Evolutionary conservation across 2,329 filamentous ascomycete species (phyloP).

Genomic region (Neopestalotiopsis rosae): DNA sequence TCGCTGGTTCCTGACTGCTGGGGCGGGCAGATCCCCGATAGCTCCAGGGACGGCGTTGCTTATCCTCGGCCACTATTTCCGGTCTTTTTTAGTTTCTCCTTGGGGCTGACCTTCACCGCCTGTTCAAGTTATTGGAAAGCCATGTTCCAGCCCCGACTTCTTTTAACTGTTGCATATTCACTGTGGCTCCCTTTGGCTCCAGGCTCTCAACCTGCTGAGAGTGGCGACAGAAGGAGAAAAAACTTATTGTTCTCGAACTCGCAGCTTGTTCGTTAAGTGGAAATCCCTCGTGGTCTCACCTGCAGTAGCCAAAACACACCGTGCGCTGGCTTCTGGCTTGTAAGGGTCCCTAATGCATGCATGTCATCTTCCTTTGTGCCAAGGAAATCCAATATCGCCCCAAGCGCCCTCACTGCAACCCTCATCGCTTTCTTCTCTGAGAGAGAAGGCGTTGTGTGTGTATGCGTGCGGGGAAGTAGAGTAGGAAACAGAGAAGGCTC

Average conservation of each 20-base stretch:
- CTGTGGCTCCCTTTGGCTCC: too few relatives aligned
- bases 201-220: neutral
- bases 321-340: neutral
- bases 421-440: neutral
- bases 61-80: slow-evolving; percentile 1
- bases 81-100: neutral
- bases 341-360: neutral
- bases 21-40: neutral
- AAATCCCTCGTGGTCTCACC: neutral
- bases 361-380: neutral
- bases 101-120: neutral
- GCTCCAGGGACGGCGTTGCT: neutral
- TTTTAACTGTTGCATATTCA: neutral
- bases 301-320: slow-evolving; percentile 2
- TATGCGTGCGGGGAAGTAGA: neutral
- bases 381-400: neutral
- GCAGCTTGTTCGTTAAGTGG: neutral
- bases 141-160: neutral
- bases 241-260: neutral
- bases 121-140: neutral
- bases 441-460: neutral
- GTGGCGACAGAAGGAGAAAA: neutral
- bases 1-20: neutral
- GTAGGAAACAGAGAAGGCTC: neutral
- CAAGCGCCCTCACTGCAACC: neutral